These are phyloP conservation scores for Syzygium grande DNA, from an alignment of 345 rosid species.

Conservation along the genomic window DNA sequence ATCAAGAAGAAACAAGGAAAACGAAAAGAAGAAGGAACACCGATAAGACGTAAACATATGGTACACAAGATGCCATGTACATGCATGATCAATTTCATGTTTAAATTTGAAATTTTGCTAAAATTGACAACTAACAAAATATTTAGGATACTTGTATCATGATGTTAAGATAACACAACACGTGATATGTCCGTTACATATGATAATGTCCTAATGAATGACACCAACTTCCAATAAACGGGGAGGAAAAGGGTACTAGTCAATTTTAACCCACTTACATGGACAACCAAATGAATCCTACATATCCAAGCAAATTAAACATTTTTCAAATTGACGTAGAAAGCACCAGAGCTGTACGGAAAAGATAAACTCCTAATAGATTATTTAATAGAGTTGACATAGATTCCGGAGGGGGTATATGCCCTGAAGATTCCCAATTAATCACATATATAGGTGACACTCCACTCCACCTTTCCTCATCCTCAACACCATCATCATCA, in stretches of 20 bases:
- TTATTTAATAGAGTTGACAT: not conserved
- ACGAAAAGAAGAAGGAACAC: not conserved
- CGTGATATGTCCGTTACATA: not conserved
- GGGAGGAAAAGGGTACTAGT: not conserved
- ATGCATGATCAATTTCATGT: not conserved
- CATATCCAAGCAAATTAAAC: not conserved
- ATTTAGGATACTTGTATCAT: not conserved
- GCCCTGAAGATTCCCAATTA: not conserved
- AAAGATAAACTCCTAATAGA: not conserved
- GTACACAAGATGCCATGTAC: not conserved
- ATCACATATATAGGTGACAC: not conserved
- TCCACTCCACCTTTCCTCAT: not conserved
- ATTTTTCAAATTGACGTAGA: not conserved
- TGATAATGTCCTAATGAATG: not conserved
- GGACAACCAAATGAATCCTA: not conserved
- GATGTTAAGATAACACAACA: not conserved
- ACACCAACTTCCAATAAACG: not conserved
- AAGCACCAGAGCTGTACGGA: not conserved
- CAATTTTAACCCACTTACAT: not conserved
- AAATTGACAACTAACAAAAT: too few species aligned
- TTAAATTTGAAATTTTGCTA: not conserved
- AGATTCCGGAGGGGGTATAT: not conserved
- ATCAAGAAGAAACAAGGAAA: not conserved
- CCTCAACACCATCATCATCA: not conserved
- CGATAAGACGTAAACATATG: not conserved